Conservation (phyloP, 164 flowering plant species). For the Sedum album region DNA sequence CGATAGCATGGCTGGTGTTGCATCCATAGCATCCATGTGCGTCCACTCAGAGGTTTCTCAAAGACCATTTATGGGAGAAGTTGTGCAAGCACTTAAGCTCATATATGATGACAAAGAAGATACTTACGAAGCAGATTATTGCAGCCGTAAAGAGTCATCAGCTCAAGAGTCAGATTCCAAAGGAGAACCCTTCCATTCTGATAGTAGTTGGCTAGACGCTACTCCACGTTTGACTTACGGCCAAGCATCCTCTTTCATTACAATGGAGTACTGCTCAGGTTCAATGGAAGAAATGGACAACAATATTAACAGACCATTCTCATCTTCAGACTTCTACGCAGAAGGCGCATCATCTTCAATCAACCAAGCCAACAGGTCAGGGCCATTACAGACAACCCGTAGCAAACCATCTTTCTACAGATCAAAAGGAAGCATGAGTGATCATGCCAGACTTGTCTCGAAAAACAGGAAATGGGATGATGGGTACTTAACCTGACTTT, state of each 20-base stretch:
- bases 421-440: slow-evolving; percentile 78
- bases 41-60: slow-evolving; percentile 91
- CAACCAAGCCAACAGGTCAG: slow-evolving; percentile 66
- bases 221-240: slow-evolving; percentile 57
- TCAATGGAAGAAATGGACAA: too few species aligned
- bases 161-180: slow-evolving; percentile 49
- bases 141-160: slow-evolving; percentile 68
- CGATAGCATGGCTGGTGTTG: slow-evolving; percentile 85
- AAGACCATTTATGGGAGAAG: slow-evolving; percentile 98
- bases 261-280: too few species aligned
- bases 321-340: slow-evolving; percentile 41
- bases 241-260: slow-evolving; percentile 31
- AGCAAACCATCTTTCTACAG: slow-evolving; percentile 48
- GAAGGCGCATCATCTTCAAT: slow-evolving; percentile 36
- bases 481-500: slow-evolving; percentile 18
- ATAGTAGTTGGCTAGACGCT: slow-evolving; percentile 70
- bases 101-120: slow-evolving; percentile 76
- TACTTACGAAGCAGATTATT: slow-evolving; percentile 42
- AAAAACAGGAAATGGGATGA: slow-evolving; percentile 29
- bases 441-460: slow-evolving; percentile 52
- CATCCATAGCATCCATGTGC: slow-evolving; percentile 94
- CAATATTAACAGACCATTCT: slow-evolving; percentile 16
- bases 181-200: slow-evolving; percentile 49
- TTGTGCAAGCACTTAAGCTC: slow-evolving; percentile 89
- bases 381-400: slow-evolving; percentile 63